These are phyloP conservation scores for Daldinia loculata DNA, from an alignment of 495 filamentous ascomycete genomes.

Conservation along the genomic window DNA sequence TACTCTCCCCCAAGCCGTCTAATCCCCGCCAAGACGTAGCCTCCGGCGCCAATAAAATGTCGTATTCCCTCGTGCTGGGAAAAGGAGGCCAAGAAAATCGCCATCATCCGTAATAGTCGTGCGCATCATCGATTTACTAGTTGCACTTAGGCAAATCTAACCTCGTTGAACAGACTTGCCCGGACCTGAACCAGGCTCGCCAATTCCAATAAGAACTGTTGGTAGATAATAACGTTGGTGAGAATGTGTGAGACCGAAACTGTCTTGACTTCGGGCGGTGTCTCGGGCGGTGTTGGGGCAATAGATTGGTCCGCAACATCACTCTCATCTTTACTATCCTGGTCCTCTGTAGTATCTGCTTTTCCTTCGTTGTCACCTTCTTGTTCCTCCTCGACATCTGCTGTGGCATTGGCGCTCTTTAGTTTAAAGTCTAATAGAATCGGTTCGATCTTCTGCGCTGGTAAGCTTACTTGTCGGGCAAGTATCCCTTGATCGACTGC, in stretches of 20 bases:
- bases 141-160: constrained; percentile 66
- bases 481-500: constrained; percentile 64
- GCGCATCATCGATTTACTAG: not conserved
- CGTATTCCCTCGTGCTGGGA: constrained; percentile 17
- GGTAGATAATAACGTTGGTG: constrained; percentile 77
- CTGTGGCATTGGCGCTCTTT: constrained; percentile 32
- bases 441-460: constrained; percentile 47
- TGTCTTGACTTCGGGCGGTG: constrained; percentile 50
- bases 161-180: constrained; percentile 86
- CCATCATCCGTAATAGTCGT: constrained; percentile 16
- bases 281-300: constrained; percentile 36
- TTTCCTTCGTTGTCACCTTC: constrained; percentile 27
- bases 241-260: constrained; percentile 86
- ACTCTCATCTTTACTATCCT: constrained; percentile 52
- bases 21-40: not conserved
- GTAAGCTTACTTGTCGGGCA: constrained; percentile 54
- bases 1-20: not conserved
- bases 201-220: constrained; percentile 89
- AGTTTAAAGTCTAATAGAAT: constrained; percentile 52
- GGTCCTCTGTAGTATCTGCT: constrained; percentile 45
- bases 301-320: constrained; percentile 47
- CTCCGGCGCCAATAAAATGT: constrained; percentile 23
- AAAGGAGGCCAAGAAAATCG: constrained; percentile 3
- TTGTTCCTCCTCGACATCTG: constrained; percentile 37
- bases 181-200: constrained; percentile 86